Conservation (phyloP, 495 filamentous ascomycete genomes). For the Aeminium ludgeri region DNA sequence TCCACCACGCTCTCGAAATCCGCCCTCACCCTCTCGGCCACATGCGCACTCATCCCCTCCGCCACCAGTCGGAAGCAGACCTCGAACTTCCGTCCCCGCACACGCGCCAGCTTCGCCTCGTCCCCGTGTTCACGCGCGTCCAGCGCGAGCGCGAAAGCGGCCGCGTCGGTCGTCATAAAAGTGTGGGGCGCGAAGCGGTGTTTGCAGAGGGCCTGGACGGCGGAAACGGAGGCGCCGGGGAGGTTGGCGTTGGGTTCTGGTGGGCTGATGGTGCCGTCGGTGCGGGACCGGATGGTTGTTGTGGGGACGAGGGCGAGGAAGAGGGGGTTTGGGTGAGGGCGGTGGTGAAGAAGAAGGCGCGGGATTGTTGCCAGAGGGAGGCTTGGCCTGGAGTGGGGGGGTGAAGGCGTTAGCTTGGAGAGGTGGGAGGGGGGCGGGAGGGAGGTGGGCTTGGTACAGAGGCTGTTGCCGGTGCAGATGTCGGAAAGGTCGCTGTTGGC, state of each 20-base stretch:
- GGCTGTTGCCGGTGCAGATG: slow-evolving; percentile 8
- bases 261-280: slow-evolving; percentile 31
- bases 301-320: slow-evolving; percentile 34
- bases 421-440: slow-evolving; percentile 21
- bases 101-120: slow-evolving; percentile 2
- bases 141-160: slow-evolving; percentile 27
- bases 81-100: neutral
- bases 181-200: slow-evolving; percentile 26
- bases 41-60: slow-evolving; percentile 2
- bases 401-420: no score
- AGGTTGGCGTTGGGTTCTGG: slow-evolving; percentile 27
- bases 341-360: no score
- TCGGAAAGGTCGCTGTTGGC: slow-evolving; percentile 18
- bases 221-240: slow-evolving; percentile 21
- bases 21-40: neutral
- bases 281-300: slow-evolving; percentile 28
- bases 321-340: no score
- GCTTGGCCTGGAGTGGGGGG: no score
- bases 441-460: slow-evolving; percentile 25
- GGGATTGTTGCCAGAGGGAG: no score
- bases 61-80: slow-evolving; percentile 5
- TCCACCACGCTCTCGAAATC: slow-evolving; percentile 1
- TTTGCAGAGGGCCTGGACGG: slow-evolving; percentile 27
- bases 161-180: slow-evolving; percentile 27
- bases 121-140: slow-evolving; percentile 29